These are phyloP conservation scores for Hypsizygus marmoreus DNA, from an alignment of 768 basidiomycete species.

Conservation along the genomic window DNA sequence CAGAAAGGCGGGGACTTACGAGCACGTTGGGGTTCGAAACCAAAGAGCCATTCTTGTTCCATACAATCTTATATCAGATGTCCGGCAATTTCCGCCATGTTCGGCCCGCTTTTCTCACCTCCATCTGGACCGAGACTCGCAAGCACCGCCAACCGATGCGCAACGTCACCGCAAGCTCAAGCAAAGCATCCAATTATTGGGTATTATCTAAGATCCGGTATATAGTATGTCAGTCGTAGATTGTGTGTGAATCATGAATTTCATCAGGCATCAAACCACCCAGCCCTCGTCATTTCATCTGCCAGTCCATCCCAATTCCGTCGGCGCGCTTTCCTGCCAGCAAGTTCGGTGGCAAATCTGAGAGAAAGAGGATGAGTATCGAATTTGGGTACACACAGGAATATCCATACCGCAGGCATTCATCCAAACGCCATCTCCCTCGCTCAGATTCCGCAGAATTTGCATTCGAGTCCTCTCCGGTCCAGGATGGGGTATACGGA, in stretches of 20 bases:
- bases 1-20: neutral
- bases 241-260: slow-evolving; percentile 2
- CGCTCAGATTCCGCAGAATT: slow-evolving; percentile 38
- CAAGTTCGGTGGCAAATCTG: slow-evolving; percentile 84
- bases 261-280: slow-evolving; percentile 63
- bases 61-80: neutral
- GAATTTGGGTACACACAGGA: neutral
- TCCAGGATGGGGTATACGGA: slow-evolving; percentile 69
- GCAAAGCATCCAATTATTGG: too few relatives aligned
- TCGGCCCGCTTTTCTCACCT: too few relatives aligned
- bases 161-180: too few relatives aligned
- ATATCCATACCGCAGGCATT: slow-evolving; percentile 66
- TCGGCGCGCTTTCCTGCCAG: slow-evolving; percentile 71
- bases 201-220: neutral
- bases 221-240: neutral
- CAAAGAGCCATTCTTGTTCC: neutral
- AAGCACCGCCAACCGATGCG: too few relatives aligned
- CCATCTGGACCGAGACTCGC: too few relatives aligned
- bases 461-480: slow-evolving; percentile 35
- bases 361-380: neutral
- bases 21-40: slow-evolving; percentile 1
- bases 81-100: neutral
- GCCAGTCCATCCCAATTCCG: slow-evolving; percentile 68
- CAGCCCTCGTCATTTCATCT: slow-evolving; percentile 71
- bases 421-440: slow-evolving; percentile 77